Evolutionary conservation across 176 grass and related monocot genomes (phyloP), one percentile per base, ranked within the genome.

Genomic region (Hordeum marinum): DNA sequence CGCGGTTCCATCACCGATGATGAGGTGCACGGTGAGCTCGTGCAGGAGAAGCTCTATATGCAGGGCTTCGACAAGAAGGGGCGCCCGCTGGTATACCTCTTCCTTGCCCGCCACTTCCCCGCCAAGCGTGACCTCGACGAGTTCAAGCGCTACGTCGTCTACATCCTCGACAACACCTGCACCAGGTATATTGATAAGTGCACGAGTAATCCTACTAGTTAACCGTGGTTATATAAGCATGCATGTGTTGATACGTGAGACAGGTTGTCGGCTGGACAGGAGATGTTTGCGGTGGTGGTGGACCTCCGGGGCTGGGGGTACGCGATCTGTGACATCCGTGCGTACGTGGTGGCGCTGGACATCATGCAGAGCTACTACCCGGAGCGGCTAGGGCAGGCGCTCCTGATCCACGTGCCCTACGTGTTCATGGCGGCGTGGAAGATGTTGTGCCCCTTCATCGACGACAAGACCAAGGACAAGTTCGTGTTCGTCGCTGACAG

Each of bases 341-440:
- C 74, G 1, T 50, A 81, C 34, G 75, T 87, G 88, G 4, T 14
- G 46, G 46, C 46, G 87, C 3, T n/a, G 15, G 46, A 92, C 0
- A 94, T 92, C 67, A 87, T 94, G 84, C 93, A 94, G 87, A 92
- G 68, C 59, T 85, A 58, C 61, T 94, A 94, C 79, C 90, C 92
- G 15, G 92, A 94, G 82, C 83, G 90, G 5, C 79, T 94, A 5
- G 90, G 78, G 13, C 25, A 21, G 6, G 55, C 9, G 55, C 8
- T 59, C 55, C 20, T n/a, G 20, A 59, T 59, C 55, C 55, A 59
- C 2, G 55, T 59, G 21, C 55, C 55, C 2, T 23, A 59, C 7
- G 55, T 59, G 20, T 23, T 59, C 55, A 59, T 59, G 55, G 55
- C 20, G 21, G 18, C 20, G 0, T 59, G 55, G 55, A 59, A 59